A percentile compares a stretch with the other conserved stretches of the same genome.
These are phyloP conservation scores for Phytophthora nicotianae DNA, from an alignment of 352 stramenopile species.

Conservation along the genomic window DNA sequence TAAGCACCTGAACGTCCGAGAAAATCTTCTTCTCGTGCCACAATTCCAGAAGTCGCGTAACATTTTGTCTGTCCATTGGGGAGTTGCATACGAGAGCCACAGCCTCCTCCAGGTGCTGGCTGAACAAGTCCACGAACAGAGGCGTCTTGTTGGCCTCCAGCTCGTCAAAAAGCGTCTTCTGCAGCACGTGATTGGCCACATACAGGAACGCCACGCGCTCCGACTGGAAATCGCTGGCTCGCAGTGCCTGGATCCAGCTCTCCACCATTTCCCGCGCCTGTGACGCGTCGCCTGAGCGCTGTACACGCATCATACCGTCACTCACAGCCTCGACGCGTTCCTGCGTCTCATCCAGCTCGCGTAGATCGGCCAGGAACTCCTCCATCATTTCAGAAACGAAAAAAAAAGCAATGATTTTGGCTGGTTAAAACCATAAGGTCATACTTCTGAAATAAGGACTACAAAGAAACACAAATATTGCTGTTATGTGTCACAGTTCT, in stretches of 20 bases:
- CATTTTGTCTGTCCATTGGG: slow-evolving; percentile 79
- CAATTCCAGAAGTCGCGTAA: slow-evolving; percentile 71
- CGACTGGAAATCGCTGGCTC: slow-evolving; percentile 75
- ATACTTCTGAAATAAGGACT: slow-evolving; percentile 8
- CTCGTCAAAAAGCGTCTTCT: slow-evolving; percentile 63
- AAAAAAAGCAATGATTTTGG: slow-evolving; percentile 6
- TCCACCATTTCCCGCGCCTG: slow-evolving; percentile 58
- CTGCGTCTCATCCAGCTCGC: slow-evolving; percentile 81
- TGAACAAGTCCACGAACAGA: slow-evolving; percentile 42
- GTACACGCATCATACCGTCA: slow-evolving; percentile 67
- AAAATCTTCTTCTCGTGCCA: slow-evolving; percentile 83
- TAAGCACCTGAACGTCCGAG: slow-evolving; percentile 55
- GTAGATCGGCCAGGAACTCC: slow-evolving; percentile 78
- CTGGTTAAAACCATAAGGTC: slow-evolving; percentile 5
- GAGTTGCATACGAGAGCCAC: slow-evolving; percentile 86
- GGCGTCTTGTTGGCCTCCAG: slow-evolving; percentile 19
- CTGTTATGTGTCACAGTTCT: not conserved
- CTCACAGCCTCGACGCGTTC: slow-evolving; percentile 84
- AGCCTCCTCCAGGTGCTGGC: slow-evolving; percentile 63
- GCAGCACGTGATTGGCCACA: slow-evolving; percentile 85
- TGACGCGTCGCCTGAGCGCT: slow-evolving; percentile 35
- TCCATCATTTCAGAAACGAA: slow-evolving; percentile 42
- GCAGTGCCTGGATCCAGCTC: slow-evolving; percentile 69
- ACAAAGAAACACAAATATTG: not conserved
- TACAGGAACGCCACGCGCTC: slow-evolving; percentile 85